Evolutionary conservation across 179 eudicot species (phyloP).

Genomic region (Silene vulgaris): DNA sequence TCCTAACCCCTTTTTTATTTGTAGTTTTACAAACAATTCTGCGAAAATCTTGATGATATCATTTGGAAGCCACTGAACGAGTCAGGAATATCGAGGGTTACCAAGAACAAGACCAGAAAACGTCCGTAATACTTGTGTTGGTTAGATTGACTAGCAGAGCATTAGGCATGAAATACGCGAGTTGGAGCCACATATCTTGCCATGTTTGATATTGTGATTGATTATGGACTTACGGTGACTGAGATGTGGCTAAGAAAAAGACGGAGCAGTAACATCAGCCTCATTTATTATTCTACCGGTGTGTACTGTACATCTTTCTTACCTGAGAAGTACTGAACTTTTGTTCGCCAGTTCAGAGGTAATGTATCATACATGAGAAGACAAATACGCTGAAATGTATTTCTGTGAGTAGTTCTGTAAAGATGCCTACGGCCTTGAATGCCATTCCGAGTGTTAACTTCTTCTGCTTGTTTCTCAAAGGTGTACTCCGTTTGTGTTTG

Average conservation of each 20-base stretch:
- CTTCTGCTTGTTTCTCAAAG: too few species aligned
- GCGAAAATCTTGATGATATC: conserved; percentile 83
- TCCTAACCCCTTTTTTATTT: conserved; percentile 16
- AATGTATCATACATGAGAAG: conserved; percentile 10
- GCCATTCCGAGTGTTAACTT: neutral
- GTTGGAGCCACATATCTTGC: neutral
- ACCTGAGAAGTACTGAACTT: neutral
- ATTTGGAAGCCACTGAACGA: conserved; percentile 83
- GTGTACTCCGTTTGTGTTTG: too few species aligned
- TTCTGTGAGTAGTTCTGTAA: neutral
- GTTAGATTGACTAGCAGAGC: conserved; percentile 1
- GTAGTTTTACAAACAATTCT: conserved; percentile 83
- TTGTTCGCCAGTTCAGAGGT: neutral
- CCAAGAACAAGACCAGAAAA: conserved; percentile 54
- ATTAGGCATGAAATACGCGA: neutral
- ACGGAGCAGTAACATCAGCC: neutral
- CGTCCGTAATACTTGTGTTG: conserved; percentile 24
- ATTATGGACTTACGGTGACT: neutral
- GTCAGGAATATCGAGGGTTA: conserved; percentile 42
- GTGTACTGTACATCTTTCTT: conserved; percentile 10
- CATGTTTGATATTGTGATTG: neutral
- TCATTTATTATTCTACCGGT: conserved; percentile 1
- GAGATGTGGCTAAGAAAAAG: conserved; percentile 5
- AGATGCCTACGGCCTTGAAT: neutral
- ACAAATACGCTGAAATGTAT: neutral